Conservation (phyloP, 306 rosid species). For the Cucurbita pepo region DNA sequence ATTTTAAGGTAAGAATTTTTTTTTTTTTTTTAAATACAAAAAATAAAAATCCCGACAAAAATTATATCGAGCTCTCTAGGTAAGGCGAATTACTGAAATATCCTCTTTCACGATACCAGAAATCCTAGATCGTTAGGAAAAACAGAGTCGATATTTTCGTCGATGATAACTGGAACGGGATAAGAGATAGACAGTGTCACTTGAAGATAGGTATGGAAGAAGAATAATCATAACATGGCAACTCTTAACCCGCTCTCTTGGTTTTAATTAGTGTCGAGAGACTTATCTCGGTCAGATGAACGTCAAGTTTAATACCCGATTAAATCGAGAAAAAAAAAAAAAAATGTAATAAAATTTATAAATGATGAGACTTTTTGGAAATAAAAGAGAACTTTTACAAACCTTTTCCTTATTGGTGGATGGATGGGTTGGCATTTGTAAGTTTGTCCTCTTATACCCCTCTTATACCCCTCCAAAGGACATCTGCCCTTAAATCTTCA, state of each 20-base stretch:
- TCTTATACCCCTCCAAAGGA: no score
- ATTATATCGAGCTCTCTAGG: no score
- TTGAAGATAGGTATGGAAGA: background rate
- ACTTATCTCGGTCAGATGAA: background rate
- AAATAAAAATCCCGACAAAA: no score
- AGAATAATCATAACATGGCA: background rate
- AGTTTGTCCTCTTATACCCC: background rate
- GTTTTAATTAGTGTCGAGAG: background rate
- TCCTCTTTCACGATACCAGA: no score
- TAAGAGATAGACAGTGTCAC: background rate
- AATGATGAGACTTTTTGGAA: background rate
- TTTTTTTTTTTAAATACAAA: no score
- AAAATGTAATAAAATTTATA: no score
- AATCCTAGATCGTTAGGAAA: no score
- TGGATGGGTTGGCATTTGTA: background rate
- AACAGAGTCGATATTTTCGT: background rate
- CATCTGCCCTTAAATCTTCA: no score
- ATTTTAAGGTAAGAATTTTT: no score
- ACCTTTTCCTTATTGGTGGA: background rate
- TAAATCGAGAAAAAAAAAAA: no score
- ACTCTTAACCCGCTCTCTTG: rapidly evolving
- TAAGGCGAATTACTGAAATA: no score
- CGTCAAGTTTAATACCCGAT: no score
- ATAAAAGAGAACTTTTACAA: background rate
- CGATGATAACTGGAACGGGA: background rate